Evolutionary conservation across 202 grass and related monocot species (phyloP), one percentile per base, ranked within the genome.

Genomic region (Cymbopogon flexuosus): DNA sequence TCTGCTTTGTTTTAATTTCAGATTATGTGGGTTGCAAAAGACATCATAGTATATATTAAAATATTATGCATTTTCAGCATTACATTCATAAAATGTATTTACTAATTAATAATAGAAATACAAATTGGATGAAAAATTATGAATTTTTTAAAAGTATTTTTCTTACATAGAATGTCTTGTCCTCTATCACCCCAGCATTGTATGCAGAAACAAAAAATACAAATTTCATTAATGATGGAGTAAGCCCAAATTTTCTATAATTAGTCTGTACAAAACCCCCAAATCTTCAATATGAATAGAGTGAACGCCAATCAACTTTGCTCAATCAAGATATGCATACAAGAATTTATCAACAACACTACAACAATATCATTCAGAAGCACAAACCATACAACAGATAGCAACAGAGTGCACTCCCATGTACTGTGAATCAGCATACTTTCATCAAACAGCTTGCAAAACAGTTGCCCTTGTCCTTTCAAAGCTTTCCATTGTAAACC

Each of bases 381-480:
- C 21, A 21, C 12, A 33, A 47, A 13, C 46, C 22, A 14, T 62
- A 70, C 12, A 33, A 35, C 2, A 42, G 69, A n/a, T 42, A 24
- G 34, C 31, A 33, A 71, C 42, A 42, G 15, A 30, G 14, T 52
- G 68, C 34, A 65, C 21, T 72, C 12, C 10, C 41, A n/a, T 76
- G 72, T 34, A 70, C 37, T 78, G 42, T 56, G 27, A 24, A 47
- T 41, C 15, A 41, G 5, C 10, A 4, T 59, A 51, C 52, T 72
- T 43, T n/a, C 18, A 75, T 15, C 47, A 75, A 68, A 27, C 33
- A 68, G 69, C 24, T 74, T 79, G 58, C 21, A 70, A 51, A 72
- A 61, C 59, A 72, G 10, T 56, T 42, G 23, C 14, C 37, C 31
- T 33, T 16, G 19, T 22, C 16, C 22, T 72, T 83, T 56, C 9